Base-by-base conservation (phyloP, 192 early-diverging fungal species). In the Paraglomus brasilianum region DNA sequence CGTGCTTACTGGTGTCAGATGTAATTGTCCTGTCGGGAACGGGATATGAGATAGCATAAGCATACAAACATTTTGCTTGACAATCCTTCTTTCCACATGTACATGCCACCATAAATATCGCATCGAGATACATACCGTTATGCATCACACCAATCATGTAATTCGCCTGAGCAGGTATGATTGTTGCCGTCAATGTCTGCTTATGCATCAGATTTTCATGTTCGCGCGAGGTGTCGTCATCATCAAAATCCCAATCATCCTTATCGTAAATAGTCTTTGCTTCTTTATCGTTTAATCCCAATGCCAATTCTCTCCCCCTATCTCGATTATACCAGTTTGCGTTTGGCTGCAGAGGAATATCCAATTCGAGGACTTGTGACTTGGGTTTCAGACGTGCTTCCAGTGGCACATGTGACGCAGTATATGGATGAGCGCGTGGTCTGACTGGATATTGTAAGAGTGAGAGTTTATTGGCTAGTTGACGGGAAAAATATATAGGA, bases 391-490 rank as follows among this genome's bases (percentile, higher is more conserved):
- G 80, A 22, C 94, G 90, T 5, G 89, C 85, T 15, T 84, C 83
- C 30, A 74, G 71, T 8, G 91, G 89, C 15, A 71, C 76, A 8
- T 73, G 72, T 30, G 69, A 66, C 45, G 73, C 55, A 68, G 69
- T 55, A 73, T 83, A 79, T 24, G 82, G 81, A 61, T 82, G 52
- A 40, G 78, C 50, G 9, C 75, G 71, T 58, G 78, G 51, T 13
- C 85, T 82, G 49, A 92, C 83, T 22, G 95, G 96, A 67, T 89
- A 95, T 77, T 97, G 95, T 36, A 95, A 81, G 17, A 96, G 74
- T 58, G 90, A 86, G 11, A 98, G 81, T 70, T 86, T 73, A 53
- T 90, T 83, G 9, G 81, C 76, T 0, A 96, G 78, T 47, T 84
- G 67, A 39, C 85, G 81, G 4, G 93, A 85, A 17, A 96, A 75